phyloP scores from a whole-genome alignment of 2,329 filamentous ascomycete genomes.

The Penicillium sp. region DNA sequence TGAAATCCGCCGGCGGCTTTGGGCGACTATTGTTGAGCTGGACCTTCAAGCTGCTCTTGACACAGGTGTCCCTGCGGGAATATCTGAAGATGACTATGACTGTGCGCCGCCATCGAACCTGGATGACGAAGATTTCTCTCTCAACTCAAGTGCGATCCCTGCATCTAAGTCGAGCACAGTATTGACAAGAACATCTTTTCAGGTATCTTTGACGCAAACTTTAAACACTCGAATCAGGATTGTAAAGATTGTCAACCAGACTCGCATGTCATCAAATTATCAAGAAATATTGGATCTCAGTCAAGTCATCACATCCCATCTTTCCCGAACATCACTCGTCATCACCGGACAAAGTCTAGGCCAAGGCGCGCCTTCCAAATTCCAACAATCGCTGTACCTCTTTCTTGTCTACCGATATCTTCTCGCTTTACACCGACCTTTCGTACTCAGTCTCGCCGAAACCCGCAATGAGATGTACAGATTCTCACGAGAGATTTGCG shows the following conservation, averaged over 20 bases:
- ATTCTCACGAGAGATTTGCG: background rate
- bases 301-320: background rate
- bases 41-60: constrained; percentile 1
- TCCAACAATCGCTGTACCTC: background rate
- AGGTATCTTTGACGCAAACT: background rate
- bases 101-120: constrained; percentile 5
- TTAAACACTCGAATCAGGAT: background rate
- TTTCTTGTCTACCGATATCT: constrained; percentile 6
- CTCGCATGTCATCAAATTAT: background rate
- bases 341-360: background rate
- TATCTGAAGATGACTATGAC: constrained; percentile 3
- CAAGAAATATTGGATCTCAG: constrained; percentile 1
- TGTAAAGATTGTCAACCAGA: background rate
- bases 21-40: background rate
- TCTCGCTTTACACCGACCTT: constrained; percentile 4
- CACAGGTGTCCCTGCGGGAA: background rate
- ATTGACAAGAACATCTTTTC: background rate
- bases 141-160: background rate
- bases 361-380: background rate
- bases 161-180: background rate
- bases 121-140: constrained; percentile 4
- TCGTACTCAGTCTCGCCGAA: constrained; percentile 3
- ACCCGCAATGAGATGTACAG: background rate
- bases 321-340: background rate
- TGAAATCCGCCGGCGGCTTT: constrained; percentile 1